Base-by-base conservation (phyloP, 768 basidiomycete genomes). In the Rhodotorula toruloides region DNA sequence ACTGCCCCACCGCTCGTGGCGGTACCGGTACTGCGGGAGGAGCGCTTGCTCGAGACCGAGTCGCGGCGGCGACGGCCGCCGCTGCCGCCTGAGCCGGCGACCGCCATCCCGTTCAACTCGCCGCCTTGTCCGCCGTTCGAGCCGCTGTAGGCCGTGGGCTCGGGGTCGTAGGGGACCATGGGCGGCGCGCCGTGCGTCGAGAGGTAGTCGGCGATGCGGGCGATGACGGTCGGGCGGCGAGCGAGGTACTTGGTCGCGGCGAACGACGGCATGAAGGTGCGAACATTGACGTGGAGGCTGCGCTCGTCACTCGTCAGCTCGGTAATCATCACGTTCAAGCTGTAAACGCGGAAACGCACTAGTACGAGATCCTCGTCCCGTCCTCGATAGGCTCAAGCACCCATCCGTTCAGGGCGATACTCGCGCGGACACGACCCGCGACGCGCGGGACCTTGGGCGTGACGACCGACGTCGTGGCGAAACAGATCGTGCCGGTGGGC, bases 381-480 rank as follows among this genome's bases (percentile, higher is more conserved):
- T 22, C 34, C 29, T 31, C 39, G 40, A 50, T 67, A 1, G 66
- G 66, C 52, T 68, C 67, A 34, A 73, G 62, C 14, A 70, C 65
- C 65, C 67, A 70, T 29, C 72, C 72, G 59, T 73, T 73, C 1
- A 73, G 44, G 13, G 65, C 59, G 55, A 73, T 70, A 25, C 56
- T 70, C 19, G 72, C 68, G 16, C 72, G 68, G 4, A 69, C 65
- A 1, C 72, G 53, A 4, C 72, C 72, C 2, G 67, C 58, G 36
- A 73, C 72, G 14, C 63, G 62, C 17, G 72, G 72, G 46, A 73
- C 63, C n/a, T 61, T 63, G 40, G 72, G 65, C 2, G 68, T 61
- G 27, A 64, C 65, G 58, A 73, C 61, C 37, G 72, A 73, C 16
- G 72, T 73, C 31, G 72, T 66, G 17, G 60, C 68, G 57, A 73